Base-by-base conservation (phyloP, 1,284 basidiomycete genomes). In the Heterobasidion irregulare region DNA sequence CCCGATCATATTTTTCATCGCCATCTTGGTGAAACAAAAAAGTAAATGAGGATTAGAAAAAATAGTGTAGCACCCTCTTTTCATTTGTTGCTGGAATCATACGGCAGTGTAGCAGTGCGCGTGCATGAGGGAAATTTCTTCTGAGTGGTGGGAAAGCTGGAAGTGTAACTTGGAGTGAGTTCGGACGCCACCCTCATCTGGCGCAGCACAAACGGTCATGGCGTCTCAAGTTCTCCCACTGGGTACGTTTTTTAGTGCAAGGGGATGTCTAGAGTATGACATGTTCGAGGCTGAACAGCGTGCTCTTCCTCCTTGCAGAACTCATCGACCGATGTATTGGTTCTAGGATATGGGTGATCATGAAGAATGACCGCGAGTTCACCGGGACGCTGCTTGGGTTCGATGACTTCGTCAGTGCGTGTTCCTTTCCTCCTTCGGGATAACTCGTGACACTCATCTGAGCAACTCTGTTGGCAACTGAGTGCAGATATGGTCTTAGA, bases 341-440 rank as follows among this genome's bases (percentile, higher is more conserved):
- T 56, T 94, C 91, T 41, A 82, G 84, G 54, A 94, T 98, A 67
- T 95, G 92, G 92, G 94, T 98, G 63, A 84, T 98, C 69, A 96
- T 95, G 91, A 97, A 97, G 76, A 88, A 83, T 61, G 93, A 98
- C 61, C 86, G 92, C 54, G 94, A 98, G 74, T 97, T 97, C 72
- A 92, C 89, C 15, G 96, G 96, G n/a, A 98, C 86, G 2, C 75
- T 99, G 50, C 80, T 96, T 47, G 96, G 97, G 2, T 99, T 99
- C 66, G 97, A 99, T 70, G 96, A 99, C 73, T 99, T 96, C 70
- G 96, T 99, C 70, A 99, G 96, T 98, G 71, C 83, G 96, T 98
- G 7, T 10, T 6, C 2, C 34, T 18, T 16, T 2, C 18, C 33
- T 16, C 16, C 16, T 16, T 13, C 13, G 8, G 8, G 16, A 6